Evolutionary conservation across 139 green algal genomes (phyloP).

Genomic region (Coelastrella sp.): DNA sequence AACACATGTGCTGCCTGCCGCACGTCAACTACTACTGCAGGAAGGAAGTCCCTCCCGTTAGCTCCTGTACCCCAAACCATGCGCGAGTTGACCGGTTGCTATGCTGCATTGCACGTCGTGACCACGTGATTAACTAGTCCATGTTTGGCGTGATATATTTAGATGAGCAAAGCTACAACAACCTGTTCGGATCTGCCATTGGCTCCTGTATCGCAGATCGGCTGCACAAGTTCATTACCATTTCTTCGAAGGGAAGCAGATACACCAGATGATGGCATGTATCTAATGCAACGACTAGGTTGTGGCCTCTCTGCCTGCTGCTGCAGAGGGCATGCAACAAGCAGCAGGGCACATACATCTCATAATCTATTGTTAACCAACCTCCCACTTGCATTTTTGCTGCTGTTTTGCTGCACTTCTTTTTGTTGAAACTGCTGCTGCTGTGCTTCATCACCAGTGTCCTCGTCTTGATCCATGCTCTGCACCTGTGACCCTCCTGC

Average conservation of each 20-base stretch:
- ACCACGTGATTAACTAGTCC: too few relatives aligned
- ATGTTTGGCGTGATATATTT: too few relatives aligned
- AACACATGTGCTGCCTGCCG: neutral
- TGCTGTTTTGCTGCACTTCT: slow-evolving; percentile 19
- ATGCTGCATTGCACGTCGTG: too few relatives aligned
- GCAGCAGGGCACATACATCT: neutral
- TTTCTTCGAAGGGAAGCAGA: too few relatives aligned
- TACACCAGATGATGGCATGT: too few relatives aligned
- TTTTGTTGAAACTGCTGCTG: slow-evolving; percentile 19
- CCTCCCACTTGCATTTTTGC: neutral
- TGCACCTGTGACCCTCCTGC: slow-evolving; percentile 15
- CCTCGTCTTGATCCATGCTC: slow-evolving; percentile 43
- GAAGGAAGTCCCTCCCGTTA: neutral
- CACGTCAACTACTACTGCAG: neutral
- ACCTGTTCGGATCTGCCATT: too few relatives aligned
- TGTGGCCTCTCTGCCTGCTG: neutral
- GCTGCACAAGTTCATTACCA: too few relatives aligned
- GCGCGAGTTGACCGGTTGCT: neutral
- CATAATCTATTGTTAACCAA: neutral
- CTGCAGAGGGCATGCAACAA: neutral
- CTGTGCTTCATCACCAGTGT: neutral
- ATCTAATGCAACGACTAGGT: too few relatives aligned
- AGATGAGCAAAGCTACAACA: too few relatives aligned
- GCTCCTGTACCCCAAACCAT: neutral
- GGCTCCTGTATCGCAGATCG: too few relatives aligned